Evolutionary conservation across 495 filamentous ascomycete genomes (phyloP), one percentile per base, ranked within the genome.

Genomic region (Xylaria bambusicola): DNA sequence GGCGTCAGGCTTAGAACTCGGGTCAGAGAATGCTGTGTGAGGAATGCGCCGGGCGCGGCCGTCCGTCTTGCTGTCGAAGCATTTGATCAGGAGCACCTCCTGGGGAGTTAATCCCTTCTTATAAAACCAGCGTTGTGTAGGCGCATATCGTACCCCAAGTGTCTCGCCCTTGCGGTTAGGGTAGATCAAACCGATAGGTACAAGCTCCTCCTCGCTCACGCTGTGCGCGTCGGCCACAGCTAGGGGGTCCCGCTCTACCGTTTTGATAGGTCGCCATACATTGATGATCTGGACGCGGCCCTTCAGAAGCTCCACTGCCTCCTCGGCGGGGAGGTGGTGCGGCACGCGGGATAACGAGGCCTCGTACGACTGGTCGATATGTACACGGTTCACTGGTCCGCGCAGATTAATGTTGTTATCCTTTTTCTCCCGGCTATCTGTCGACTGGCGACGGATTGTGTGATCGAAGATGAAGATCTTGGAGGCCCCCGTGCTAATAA

Each of bases 211-310:
- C 46, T 90, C 84, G 0, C 69, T 56, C 2, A 93, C 84, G 0
- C 83, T 82, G 9, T 71, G 58, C 6, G 84, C 84, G 49, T 88
- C 84, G 0, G 85, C 85, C 17, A 89, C 75, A 3, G 80, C 81
- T 0, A 90, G 73, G 0, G 87, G 86, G 63, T 89, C 86, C 41
- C 82, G 81, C 33, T 75, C 67, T 47, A 90, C 83, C 0, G 79
- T 80, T 59, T 81, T 81, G 63, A 91, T 89, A 1, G 88, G 88
- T 0, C 88, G 84, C 88, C 88, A 91, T 56, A 90, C 87, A 62
- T 91, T 91, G 75, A 92, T 89, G 68, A 91, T 88, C 67, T 91
- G 87, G 65, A 84, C 86, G 7, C 88, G 81, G 21, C 82, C 82
- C 62, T 84, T 78, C 6, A 88, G 70, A 0, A 92, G 78, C 66